These are phyloP conservation scores for Primulina huaijiensis DNA, from an alignment of 257 asterid species.

Conservation along the genomic window DNA sequence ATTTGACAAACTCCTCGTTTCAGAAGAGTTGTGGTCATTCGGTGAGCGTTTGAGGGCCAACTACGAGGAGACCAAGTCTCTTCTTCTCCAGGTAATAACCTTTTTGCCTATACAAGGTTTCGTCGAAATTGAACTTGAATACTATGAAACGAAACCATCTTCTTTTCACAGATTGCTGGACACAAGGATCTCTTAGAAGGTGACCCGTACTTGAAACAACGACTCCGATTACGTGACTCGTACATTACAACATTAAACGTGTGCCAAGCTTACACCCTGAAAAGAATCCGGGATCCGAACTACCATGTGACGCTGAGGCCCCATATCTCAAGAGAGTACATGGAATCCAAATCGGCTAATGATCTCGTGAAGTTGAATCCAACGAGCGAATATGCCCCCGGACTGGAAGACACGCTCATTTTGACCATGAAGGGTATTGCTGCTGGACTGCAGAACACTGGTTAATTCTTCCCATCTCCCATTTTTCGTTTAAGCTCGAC, in stretches of 20 bases:
- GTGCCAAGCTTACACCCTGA: slow-evolving; percentile 56
- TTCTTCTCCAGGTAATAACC: slow-evolving; percentile 47
- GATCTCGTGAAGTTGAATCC: slow-evolving; percentile 61
- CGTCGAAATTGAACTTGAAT: not conserved
- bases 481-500: not conserved
- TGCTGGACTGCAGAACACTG: slow-evolving; percentile 60
- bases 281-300: slow-evolving; percentile 56
- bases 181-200: slow-evolving; percentile 63
- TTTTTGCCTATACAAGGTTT: not conserved
- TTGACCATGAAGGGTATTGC: slow-evolving; percentile 76
- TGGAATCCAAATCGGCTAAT: slow-evolving; percentile 45
- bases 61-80: slow-evolving; percentile 53
- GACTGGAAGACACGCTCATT: slow-evolving; percentile 66
- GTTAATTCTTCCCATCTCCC: slow-evolving; percentile 21
- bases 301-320: slow-evolving; percentile 57
- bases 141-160: not conserved
- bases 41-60: slow-evolving; percentile 49
- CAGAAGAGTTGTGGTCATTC: slow-evolving; percentile 46
- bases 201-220: slow-evolving; percentile 58
- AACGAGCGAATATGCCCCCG: slow-evolving; percentile 62
- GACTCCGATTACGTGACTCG: slow-evolving; percentile 49
- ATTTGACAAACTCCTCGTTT: slow-evolving; percentile 56
- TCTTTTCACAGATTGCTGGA: slow-evolving; percentile 50
- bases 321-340: slow-evolving; percentile 43
- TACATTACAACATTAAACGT: slow-evolving; percentile 59